A percentile compares a stretch with the other conserved stretches of the same genome.
Conservation (phyloP, 2,329 filamentous ascomycete species). For the Lasiodiplodia sp. region DNA sequence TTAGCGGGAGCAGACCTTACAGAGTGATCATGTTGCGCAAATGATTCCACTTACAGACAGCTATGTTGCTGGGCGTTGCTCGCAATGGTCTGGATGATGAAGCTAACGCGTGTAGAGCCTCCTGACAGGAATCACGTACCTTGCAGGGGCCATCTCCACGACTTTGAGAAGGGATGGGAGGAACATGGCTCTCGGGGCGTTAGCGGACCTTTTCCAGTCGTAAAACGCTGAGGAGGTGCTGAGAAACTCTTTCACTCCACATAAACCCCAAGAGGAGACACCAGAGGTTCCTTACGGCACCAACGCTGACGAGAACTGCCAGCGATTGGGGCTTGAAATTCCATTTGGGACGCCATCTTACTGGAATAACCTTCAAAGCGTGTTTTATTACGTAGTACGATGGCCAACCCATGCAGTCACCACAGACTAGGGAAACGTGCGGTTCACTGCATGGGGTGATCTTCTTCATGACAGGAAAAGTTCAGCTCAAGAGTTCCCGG, state of each 20-base stretch:
- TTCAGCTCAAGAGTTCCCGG: background rate
- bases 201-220: background rate
- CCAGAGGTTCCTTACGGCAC: background rate
- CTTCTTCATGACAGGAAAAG: background rate
- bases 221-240: background rate
- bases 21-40: background rate
- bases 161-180: background rate
- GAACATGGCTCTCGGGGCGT: background rate
- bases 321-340: background rate
- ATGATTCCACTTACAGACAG: background rate
- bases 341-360: background rate
- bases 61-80: background rate
- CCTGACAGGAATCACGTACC: background rate
- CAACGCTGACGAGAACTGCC: background rate
- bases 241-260: background rate
- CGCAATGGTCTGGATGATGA: background rate
- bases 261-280: background rate
- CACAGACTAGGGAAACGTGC: background rate
- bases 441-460: background rate
- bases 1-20: background rate
- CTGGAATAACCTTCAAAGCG: background rate
- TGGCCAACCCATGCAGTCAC: background rate
- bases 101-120: background rate
- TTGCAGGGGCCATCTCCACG: conserved; percentile 17
- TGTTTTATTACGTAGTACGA: background rate